These are phyloP conservation scores for Elsinoe australis DNA, from an alignment of 2,329 filamentous ascomycete species.

Conservation along the genomic window DNA sequence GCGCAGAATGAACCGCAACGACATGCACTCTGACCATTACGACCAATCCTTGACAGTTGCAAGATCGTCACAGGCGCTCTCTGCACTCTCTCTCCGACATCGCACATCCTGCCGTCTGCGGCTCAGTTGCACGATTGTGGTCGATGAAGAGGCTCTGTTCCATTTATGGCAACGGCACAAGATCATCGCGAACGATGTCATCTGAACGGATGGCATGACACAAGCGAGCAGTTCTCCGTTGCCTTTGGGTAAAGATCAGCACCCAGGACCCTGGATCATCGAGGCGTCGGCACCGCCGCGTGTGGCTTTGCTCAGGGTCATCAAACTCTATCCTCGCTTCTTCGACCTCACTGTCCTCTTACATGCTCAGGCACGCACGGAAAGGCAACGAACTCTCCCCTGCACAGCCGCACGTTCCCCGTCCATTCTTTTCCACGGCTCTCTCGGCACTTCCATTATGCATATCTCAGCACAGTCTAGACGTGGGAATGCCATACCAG, in stretches of 20 bases:
- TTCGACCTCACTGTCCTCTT: not conserved
- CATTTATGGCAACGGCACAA: constrained; percentile 1
- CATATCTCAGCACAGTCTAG: no score
- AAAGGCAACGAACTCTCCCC: not conserved
- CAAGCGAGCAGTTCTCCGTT: constrained; percentile 11
- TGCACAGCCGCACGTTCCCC: not conserved
- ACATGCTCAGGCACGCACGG: not conserved
- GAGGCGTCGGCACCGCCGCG: not conserved
- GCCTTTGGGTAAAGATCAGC: constrained; percentile 1
- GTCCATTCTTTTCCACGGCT: constrained; percentile 5
- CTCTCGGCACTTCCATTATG: not conserved
- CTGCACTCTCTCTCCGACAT: no score
- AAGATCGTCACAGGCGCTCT: no score
- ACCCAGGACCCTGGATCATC: constrained; percentile 1
- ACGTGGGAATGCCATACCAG: no score
- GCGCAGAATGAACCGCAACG: no score
- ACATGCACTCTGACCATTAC: no score
- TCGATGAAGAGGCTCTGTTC: no score
- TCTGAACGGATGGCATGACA: not conserved
- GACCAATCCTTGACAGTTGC: no score
- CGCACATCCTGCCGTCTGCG: no score
- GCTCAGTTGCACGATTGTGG: no score
- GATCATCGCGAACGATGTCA: constrained; percentile 7
- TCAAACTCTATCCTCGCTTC: no score
- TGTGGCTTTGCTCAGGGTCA: no score